phyloP scores from a whole-genome alignment of 2,329 filamentous ascomycete species.

The Aspergillus carbonarius region DNA sequence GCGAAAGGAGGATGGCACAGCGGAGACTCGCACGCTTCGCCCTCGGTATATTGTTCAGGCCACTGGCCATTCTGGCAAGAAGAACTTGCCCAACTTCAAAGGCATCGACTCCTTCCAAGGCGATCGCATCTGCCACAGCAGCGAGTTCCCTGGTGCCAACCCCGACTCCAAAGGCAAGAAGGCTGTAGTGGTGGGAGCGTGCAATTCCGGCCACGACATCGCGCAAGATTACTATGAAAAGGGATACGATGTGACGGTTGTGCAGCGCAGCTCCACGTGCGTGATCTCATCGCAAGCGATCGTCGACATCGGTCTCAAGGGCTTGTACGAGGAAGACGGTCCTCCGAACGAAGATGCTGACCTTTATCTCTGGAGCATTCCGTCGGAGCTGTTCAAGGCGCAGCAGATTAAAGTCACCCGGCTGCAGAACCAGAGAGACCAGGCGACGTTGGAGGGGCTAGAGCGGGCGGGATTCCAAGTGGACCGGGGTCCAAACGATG shows the following conservation, averaged over 20 bases:
- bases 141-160: constrained; percentile 57
- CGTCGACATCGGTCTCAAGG: constrained; percentile 54
- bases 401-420: constrained; percentile 52
- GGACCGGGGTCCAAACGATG: constrained; percentile 57
- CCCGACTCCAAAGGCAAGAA: constrained; percentile 54
- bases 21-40: constrained; percentile 55
- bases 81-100: constrained; percentile 51
- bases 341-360: constrained; percentile 68
- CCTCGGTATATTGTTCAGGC: constrained; percentile 66
- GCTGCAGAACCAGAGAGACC: constrained; percentile 36
- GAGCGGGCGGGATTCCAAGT: constrained; percentile 60
- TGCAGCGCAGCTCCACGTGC: constrained; percentile 66
- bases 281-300: constrained; percentile 60
- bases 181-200: constrained; percentile 65
- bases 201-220: constrained; percentile 69
- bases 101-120: constrained; percentile 59
- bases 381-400: constrained; percentile 60
- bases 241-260: constrained; percentile 66
- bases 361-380: constrained; percentile 57
- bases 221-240: constrained; percentile 66
- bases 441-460: constrained; percentile 46
- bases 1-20: constrained; percentile 36
- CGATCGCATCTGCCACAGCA: constrained; percentile 60
- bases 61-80: constrained; percentile 68
- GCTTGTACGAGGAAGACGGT: constrained; percentile 48